These are phyloP conservation scores for Nannochloris sp. DNA, from an alignment of 139 green algal species.

Conservation along the genomic window DNA sequence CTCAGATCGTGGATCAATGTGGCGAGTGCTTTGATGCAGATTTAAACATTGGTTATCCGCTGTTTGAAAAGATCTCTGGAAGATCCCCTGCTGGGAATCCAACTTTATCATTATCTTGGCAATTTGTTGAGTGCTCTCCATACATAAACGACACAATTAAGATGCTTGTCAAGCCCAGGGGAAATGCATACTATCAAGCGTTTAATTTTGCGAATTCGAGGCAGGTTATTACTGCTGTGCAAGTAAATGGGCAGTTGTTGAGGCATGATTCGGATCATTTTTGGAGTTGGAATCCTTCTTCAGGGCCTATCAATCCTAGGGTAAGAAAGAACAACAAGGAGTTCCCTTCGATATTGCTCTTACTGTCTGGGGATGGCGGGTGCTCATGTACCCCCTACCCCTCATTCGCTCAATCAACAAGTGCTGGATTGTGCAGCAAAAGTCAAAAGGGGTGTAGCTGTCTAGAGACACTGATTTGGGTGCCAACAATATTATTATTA, in stretches of 20 bases:
- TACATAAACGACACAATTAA: constrained; percentile 28
- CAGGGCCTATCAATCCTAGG: neutral
- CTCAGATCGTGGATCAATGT: constrained; percentile 25
- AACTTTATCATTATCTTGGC: constrained; percentile 8
- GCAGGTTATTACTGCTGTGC: constrained; percentile 15
- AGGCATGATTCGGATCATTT: constrained; percentile 3
- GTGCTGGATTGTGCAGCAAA: neutral
- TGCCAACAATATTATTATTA: constrained; percentile 4
- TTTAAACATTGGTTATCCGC: neutral
- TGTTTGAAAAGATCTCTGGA: constrained; percentile 20
- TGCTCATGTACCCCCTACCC: neutral
- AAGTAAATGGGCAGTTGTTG: constrained; percentile 22
- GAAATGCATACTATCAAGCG: constrained; percentile 27
- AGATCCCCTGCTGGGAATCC: neutral
- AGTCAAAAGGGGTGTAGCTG: constrained; percentile 11
- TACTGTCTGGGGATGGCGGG: neutral
- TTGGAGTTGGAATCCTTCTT: constrained; percentile 9
- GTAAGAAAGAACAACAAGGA: too few species aligned
- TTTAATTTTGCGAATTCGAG: constrained; percentile 28
- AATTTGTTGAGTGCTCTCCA: constrained; percentile 16
- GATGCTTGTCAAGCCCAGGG: constrained; percentile 26
- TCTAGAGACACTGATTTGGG: too few species aligned
- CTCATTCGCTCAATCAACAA: neutral
- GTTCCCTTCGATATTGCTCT: neutral
- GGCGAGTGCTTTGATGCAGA: constrained; percentile 25